Percentiles rank a stretch among this genome's conserved stretches.
These are phyloP conservation scores for Kwoniella sp. DNA, from an alignment of 768 basidiomycete species.

Conservation along the genomic window DNA sequence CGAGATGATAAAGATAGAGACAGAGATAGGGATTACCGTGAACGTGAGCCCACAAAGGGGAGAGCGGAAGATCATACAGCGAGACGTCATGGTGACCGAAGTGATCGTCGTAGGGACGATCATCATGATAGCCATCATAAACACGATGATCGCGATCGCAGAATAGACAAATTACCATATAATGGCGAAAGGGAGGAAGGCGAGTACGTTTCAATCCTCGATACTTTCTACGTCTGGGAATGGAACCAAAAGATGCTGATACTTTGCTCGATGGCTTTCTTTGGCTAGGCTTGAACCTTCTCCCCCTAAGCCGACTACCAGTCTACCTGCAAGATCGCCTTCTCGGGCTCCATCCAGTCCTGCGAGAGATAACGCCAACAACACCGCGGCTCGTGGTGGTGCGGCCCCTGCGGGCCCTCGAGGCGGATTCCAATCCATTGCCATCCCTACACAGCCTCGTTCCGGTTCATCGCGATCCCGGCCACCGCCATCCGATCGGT, in stretches of 20 bases:
- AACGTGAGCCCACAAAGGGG: slow-evolving; percentile 35
- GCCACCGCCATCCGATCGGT: slow-evolving; percentile 20
- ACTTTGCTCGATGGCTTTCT: neutral
- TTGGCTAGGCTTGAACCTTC: slow-evolving; percentile 34
- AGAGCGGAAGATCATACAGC: slow-evolving; percentile 23
- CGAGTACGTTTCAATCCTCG: slow-evolving; percentile 27
- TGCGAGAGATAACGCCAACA: neutral
- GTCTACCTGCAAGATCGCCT: slow-evolving; percentile 25
- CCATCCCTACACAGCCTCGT: slow-evolving; percentile 22
- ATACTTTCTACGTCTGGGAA: neutral
- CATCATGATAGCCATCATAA: slow-evolving; percentile 59
- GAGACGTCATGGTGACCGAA: slow-evolving; percentile 41
- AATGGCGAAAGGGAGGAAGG: slow-evolving; percentile 92
- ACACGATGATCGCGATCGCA: slow-evolving; percentile 1
- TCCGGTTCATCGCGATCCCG: slow-evolving; percentile 3
- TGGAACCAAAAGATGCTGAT: slow-evolving; percentile 62
- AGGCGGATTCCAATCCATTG: slow-evolving; percentile 59
- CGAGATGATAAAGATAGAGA: slow-evolving; percentile 8
- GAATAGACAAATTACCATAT: neutral
- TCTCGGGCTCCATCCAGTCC: slow-evolving; percentile 9
- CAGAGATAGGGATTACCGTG: slow-evolving; percentile 31
- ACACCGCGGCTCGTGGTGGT: slow-evolving; percentile 56
- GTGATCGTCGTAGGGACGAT: slow-evolving; percentile 34
- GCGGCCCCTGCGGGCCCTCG: slow-evolving; percentile 49
- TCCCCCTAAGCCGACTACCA: slow-evolving; percentile 29